These are phyloP conservation scores for Mortierella polycephala DNA, from an alignment of 371 early-diverging fungal genomes.

Conservation along the genomic window DNA sequence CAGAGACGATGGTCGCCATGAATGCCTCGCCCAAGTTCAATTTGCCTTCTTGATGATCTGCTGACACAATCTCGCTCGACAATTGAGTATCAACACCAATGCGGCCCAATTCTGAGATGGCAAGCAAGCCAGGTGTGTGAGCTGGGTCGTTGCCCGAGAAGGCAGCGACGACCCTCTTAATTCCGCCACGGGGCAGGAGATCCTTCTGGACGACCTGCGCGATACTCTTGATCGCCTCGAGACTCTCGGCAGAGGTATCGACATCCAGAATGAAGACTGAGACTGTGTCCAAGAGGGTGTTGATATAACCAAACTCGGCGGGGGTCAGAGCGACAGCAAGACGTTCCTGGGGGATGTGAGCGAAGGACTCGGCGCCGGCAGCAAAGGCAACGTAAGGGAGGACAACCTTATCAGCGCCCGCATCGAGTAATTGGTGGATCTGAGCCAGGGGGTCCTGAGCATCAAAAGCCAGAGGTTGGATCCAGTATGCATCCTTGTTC, in stretches of 20 bases:
- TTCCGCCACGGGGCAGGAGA: slow-evolving; percentile 50
- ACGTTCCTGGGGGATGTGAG: slow-evolving; percentile 53
- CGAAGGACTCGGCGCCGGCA: slow-evolving; percentile 29
- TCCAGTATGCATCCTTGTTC: slow-evolving; percentile 62
- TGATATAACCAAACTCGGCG: slow-evolving; percentile 28
- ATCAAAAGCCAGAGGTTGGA: slow-evolving; percentile 59
- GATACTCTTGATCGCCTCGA: slow-evolving; percentile 40
- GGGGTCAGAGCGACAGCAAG: slow-evolving; percentile 34
- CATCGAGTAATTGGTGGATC: slow-evolving; percentile 66
- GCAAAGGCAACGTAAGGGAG: slow-evolving; percentile 57
- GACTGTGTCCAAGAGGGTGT: slow-evolving; percentile 23
- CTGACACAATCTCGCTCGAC: slow-evolving; percentile 17
- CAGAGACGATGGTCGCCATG: slow-evolving; percentile 73
- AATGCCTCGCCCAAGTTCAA: slow-evolving; percentile 78
- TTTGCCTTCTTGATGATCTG: slow-evolving; percentile 49
- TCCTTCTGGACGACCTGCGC: slow-evolving; percentile 28
- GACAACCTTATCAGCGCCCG: slow-evolving; percentile 70
- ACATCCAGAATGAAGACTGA: slow-evolving; percentile 41
- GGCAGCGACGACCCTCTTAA: slow-evolving; percentile 36
- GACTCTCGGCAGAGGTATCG: slow-evolving; percentile 49
- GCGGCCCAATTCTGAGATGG: slow-evolving; percentile 41
- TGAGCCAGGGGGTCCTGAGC: slow-evolving; percentile 53
- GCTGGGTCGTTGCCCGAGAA: slow-evolving; percentile 20
- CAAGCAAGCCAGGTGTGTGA: slow-evolving; percentile 25
- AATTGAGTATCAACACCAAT: slow-evolving; percentile 32